Conservation (phyloP, 2,329 filamentous ascomycete species). For the Annulohypoxylon truncatum region DNA sequence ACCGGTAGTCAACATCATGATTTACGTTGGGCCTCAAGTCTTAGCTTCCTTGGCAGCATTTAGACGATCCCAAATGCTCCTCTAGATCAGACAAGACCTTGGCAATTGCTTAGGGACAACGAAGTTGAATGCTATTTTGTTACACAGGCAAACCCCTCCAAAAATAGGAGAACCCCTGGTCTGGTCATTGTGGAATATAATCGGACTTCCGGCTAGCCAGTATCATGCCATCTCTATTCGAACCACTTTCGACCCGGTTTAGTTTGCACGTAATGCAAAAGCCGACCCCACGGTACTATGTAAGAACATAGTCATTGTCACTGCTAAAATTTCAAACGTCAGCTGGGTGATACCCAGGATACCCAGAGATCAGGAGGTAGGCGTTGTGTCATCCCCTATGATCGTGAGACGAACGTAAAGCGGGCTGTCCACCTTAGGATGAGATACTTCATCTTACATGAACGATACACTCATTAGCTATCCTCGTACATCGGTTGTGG, state of each 20-base stretch:
- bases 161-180: conserved; percentile 10
- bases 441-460: conserved; percentile 14
- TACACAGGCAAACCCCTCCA: conserved; percentile 1
- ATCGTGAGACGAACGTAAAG: conserved; percentile 17
- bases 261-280: conserved; percentile 1
- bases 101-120: conserved; percentile 7
- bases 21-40: conserved; percentile 20
- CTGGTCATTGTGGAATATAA: not conserved
- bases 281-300: not conserved
- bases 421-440: conserved; percentile 19
- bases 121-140: conserved; percentile 6
- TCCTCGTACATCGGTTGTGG: conserved; percentile 34
- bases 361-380: not conserved
- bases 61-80: conserved; percentile 5
- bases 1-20: conserved; percentile 23
- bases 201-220: conserved; percentile 33
- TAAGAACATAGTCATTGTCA: not conserved
- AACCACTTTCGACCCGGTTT: not conserved
- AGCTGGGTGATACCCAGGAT: conserved; percentile 10
- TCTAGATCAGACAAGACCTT: conserved; percentile 4
- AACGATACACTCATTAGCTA: conserved; percentile 8
- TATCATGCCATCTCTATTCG: not conserved
- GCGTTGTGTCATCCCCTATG: conserved; percentile 1
- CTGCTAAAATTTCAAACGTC: not conserved
- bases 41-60: conserved; percentile 15